These are phyloP conservation scores for Dipteronia dyeriana DNA, from an alignment of 345 rosid genomes.

Conservation along the genomic window DNA sequence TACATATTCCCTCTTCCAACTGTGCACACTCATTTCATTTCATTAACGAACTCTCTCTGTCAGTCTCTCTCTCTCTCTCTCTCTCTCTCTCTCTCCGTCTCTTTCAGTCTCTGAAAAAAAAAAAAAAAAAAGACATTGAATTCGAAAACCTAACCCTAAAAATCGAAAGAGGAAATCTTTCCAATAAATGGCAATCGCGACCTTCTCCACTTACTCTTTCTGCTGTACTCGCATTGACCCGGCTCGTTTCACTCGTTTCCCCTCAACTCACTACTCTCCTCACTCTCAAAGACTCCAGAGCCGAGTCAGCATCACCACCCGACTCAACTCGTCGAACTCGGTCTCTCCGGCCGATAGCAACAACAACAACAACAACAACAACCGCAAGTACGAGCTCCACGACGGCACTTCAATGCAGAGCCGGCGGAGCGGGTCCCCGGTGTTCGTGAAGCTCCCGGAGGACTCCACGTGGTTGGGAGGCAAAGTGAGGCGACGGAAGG, in stretches of 20 bases:
- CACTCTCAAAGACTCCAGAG: constrained; percentile 4
- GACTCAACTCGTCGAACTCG: constrained; percentile 35
- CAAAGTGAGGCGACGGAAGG: constrained; percentile 31
- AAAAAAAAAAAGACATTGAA: not conserved
- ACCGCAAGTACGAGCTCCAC: constrained; percentile 30
- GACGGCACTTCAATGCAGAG: constrained; percentile 20
- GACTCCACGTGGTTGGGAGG: constrained; percentile 33
- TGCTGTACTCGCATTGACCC: constrained; percentile 27
- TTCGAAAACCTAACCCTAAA: constrained; percentile 11
- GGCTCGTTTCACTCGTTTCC: constrained; percentile 21
- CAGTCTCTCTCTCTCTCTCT: not conserved
- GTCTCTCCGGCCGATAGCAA: constrained; percentile 35
- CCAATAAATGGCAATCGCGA: constrained; percentile 37
- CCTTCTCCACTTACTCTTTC: constrained; percentile 36
- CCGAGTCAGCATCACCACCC: constrained; percentile 23
- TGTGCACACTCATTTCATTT: not conserved
- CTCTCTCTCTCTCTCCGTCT: not conserved
- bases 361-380: constrained; percentile 42
- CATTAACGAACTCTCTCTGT: constrained; percentile 18
- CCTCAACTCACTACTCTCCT: constrained; percentile 11
- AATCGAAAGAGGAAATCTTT: not conserved
- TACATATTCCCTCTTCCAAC: not conserved
- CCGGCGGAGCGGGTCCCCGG: constrained; percentile 37
- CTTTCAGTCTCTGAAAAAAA: too few relatives aligned
- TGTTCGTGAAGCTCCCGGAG: constrained; percentile 51